A percentile compares a stretch with the other conserved stretches of the same genome.
Conservation (phyloP, 2,329 filamentous ascomycete genomes). For the Aureobasidium sp. region DNA sequence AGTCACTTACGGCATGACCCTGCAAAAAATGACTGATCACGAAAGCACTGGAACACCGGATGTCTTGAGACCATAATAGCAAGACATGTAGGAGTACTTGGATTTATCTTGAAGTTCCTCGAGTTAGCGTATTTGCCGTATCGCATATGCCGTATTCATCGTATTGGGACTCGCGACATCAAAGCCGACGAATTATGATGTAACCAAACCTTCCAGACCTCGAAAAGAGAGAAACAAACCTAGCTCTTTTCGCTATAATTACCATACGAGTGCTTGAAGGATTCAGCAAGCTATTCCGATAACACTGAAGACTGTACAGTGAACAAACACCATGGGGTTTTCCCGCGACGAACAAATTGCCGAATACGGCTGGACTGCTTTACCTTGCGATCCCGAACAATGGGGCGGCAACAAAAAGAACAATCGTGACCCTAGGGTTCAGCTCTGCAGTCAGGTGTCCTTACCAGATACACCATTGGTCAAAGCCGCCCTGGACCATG, state of each 20-base stretch:
- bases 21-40: too few relatives aligned
- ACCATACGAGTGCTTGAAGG: too few relatives aligned
- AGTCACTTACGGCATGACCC: too few relatives aligned
- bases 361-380: slow-evolving; percentile 1
- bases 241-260: neutral
- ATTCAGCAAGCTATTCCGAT: too few relatives aligned
- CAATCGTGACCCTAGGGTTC: neutral
- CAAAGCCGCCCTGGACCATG: neutral
- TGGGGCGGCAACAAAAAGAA: neutral
- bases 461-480: neutral
- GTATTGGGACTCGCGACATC: too few relatives aligned
- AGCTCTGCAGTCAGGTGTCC: neutral
- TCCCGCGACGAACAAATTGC: neutral
- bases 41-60: too few relatives aligned
- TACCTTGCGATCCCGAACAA: neutral
- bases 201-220: neutral
- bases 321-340: neutral
- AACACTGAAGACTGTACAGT: too few relatives aligned
- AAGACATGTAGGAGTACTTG: too few relatives aligned
- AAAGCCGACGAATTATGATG: neutral
- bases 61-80: too few relatives aligned
- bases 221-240: neutral
- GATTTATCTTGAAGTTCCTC: too few relatives aligned
- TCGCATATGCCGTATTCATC: neutral
- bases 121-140: too few relatives aligned